Conservation (phyloP, 768 basidiomycete genomes). For the Clitopilus hobsonii region DNA sequence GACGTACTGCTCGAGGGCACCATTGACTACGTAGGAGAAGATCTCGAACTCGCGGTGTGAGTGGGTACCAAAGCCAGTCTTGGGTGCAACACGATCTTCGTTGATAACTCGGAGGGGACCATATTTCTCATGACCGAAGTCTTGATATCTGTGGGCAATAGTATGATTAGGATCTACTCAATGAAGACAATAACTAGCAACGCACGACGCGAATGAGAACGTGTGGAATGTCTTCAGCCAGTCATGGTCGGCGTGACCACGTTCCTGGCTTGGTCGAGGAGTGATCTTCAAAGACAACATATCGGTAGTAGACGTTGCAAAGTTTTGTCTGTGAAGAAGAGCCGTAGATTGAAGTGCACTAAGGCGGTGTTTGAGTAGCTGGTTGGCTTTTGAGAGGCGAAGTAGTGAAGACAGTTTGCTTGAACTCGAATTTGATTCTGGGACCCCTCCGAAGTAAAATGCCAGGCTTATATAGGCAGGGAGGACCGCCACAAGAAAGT, state of each 20-base stretch:
- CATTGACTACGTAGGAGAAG: constrained; percentile 80
- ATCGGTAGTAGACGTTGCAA: constrained; percentile 9
- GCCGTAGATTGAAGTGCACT: constrained; percentile 2
- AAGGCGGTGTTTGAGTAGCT: constrained; percentile 21
- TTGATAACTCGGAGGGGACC: constrained; percentile 87
- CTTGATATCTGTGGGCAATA: constrained; percentile 49
- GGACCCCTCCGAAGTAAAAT: constrained; percentile 27
- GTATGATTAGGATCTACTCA: neutral
- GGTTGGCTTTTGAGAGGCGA: constrained; percentile 29
- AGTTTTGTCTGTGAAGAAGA: constrained; percentile 1
- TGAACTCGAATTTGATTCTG: constrained; percentile 15
- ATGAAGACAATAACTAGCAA: constrained; percentile 9
- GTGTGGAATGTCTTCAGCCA: constrained; percentile 90
- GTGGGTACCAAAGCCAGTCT: constrained; percentile 83
- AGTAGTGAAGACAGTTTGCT: constrained; percentile 34
- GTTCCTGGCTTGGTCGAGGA: constrained; percentile 54
- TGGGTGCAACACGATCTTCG: constrained; percentile 79
- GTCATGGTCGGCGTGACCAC: constrained; percentile 74
- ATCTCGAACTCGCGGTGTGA: constrained; percentile 86
- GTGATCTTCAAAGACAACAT: constrained; percentile 35
- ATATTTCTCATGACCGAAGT: constrained; percentile 50
- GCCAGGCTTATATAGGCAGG: constrained; percentile 38
- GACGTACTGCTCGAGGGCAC: constrained; percentile 77
- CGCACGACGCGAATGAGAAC: constrained; percentile 69
- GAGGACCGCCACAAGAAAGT: constrained; percentile 32